Conservation (phyloP, 441 rosid species). For the Erysimum cheiri region DNA sequence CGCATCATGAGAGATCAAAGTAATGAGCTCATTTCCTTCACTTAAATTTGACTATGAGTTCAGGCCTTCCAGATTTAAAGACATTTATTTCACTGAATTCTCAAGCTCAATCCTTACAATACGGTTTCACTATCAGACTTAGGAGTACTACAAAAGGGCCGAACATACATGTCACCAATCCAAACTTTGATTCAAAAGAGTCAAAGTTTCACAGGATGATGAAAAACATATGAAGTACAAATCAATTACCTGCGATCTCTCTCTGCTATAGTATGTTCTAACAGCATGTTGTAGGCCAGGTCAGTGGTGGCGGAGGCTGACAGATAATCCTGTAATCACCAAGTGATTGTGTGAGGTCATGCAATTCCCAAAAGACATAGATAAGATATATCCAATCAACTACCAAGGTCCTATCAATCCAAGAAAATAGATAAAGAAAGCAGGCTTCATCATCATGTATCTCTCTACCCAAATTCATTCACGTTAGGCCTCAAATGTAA, state of each 20-base stretch:
- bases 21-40: constrained; percentile 22
- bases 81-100: constrained; percentile 11
- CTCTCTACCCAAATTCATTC: constrained; percentile 11
- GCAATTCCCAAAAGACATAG: background rate
- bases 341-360: constrained; percentile 35
- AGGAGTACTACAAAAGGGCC: background rate
- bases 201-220: constrained; percentile 1
- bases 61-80: constrained; percentile 19
- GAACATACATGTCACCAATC: background rate
- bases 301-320: constrained; percentile 83
- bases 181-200: constrained; percentile 17
- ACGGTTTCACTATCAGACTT: background rate
- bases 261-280: constrained; percentile 95
- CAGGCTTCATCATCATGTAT: constrained; percentile 13
- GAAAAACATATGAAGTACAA: background rate
- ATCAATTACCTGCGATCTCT: constrained; percentile 91
- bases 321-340: constrained; percentile 82
- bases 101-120: background rate
- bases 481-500: constrained; percentile 9
- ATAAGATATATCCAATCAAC: background rate
- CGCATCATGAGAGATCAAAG: background rate
- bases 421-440: constrained; percentile 10
- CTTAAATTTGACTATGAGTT: background rate
- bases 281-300: constrained; percentile 81
- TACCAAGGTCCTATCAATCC: constrained; percentile 15